Evolutionary conservation across 108 stramenopile species (phyloP), one percentile per base, ranked within the genome.

Genomic region (Stephanodiscus minutulus): DNA sequence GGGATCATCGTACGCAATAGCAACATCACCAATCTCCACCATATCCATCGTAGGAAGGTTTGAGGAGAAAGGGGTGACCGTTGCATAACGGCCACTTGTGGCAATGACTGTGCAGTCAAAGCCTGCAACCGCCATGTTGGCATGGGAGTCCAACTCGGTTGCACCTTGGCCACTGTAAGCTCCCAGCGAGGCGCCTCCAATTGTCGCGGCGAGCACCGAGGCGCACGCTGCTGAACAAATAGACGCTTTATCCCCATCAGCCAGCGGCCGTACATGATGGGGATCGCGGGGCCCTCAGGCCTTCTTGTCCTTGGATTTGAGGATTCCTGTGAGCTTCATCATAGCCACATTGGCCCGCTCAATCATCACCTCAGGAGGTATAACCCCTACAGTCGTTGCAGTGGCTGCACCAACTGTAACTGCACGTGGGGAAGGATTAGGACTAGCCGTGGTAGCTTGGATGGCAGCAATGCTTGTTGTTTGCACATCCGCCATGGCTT

Each of bases 71-170:
- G 78, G 64, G 3, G 41, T 27, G 22, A 77, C 78, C 8, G 28
- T 55, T 7, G 77, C 79, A 7, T 57, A 36, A 41, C 66, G 27
- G 25, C 59, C 69, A 43, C 63, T 62, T 8, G 41, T 47, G 17
- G 35, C 21, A 10, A 80, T 15, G 29, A 79, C 10, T 17, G 57
- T 48, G 4, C 39, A 50, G 25, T 10, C 27, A 37, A 27, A 79
- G 72, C 15, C 66, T n/a, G n/a, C 64, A 33, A 35, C 52, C 27
- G 46, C 24, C 74, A 76, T 82, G 63, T 82, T 72, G 36, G 76
- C 82, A 47, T 82, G 82, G 4, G 76, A 77, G 20, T 82, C 82
- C 20, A 82, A 47, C 2, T 82, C 76, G 15, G 82, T 82, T 33
- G 76, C 24, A 1, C 2, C 18, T 0, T 18, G 35, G 17, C 49